Evolutionary conservation across 148 eudicot species (phyloP), one percentile per base, ranked within the genome.

Genomic region (Simmondsia chinensis): DNA sequence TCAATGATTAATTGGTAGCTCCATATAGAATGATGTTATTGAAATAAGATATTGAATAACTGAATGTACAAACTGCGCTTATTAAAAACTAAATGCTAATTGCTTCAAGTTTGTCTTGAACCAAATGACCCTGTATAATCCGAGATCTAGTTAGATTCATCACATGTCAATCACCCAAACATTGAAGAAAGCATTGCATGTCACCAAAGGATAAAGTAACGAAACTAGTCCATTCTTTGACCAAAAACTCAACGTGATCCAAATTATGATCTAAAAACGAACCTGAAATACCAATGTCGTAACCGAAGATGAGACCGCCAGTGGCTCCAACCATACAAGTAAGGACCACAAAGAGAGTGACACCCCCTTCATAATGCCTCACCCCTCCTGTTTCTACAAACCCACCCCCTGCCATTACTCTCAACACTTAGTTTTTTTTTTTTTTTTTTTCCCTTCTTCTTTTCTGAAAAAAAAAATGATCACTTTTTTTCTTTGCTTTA

Each of bases 211-310:
- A 28, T 28, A 54, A 9, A 4, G 5, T 2, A 22, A 5, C 13
- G 9, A 31, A 1, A 1, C n/a, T n/a, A n/a, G n/a, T n/a, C n/a
- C n/a, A n/a, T n/a, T 46, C 5, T 0, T 2, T 14, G 1, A 33
- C 14, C 14, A 4, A 9, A 29, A 10, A 20, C 1, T 20, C 11
- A 1, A 13, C 14, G 15, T 20, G 3, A 1, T 1, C 5, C 9
- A 28, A 5, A 9, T 5, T 28, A 28, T 28, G 31, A 28, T 28
- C 5, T 11, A 54, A 17, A 13, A 17, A 24, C 1, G 36, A 2
- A 51, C 64, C 61, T 55, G 68, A 54, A 24, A 54, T 63, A 30
- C 66, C 66, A 20, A 61, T 61, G 43, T 46, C 66, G 20, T 61
- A 61, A 12, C 66, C 60, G 2, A 61, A 61, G 24, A 61, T 61